phyloP scores from a whole-genome alignment of 768 basidiomycete genomes.

The Botryobasidium botryosum region DNA sequence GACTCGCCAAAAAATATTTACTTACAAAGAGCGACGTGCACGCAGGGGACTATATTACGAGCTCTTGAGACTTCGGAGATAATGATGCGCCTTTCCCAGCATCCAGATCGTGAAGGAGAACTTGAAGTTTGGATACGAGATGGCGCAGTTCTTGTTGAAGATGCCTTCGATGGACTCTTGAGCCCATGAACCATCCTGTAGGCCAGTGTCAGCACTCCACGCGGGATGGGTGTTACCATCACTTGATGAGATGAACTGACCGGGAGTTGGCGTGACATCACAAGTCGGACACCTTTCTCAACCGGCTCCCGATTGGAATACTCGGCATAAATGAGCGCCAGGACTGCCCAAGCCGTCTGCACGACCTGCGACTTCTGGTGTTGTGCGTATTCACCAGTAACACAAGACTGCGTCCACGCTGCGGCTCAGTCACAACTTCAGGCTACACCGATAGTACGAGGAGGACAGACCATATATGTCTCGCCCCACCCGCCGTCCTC shows the following conservation, averaged over 20 bases:
- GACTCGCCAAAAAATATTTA: too few relatives aligned
- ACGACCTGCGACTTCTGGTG: slow-evolving; percentile 75
- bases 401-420: slow-evolving; percentile 86
- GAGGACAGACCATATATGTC: slow-evolving; percentile 71
- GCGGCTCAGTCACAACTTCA: too few relatives aligned
- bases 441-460: slow-evolving; percentile 9
- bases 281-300: slow-evolving; percentile 55
- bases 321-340: slow-evolving; percentile 78
- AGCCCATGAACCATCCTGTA: slow-evolving; percentile 83
- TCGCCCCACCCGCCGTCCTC: slow-evolving; percentile 98
- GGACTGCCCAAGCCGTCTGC: slow-evolving; percentile 84
- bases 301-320: slow-evolving; percentile 75
- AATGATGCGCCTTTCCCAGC: slow-evolving; percentile 70
- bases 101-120: slow-evolving; percentile 95
- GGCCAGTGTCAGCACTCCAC: background rate
- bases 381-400: slow-evolving; percentile 59
- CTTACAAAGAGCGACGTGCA: too few relatives aligned
- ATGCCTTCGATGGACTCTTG: slow-evolving; percentile 91
- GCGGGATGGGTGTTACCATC: background rate
- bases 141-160: slow-evolving; percentile 78
- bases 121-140: slow-evolving; percentile 85
- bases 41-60: too few relatives aligned
- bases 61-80: too few relatives aligned
- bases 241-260: slow-evolving; percentile 29
- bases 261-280: slow-evolving; percentile 76